Evolutionary conservation across 148 eudicot species (phyloP), one percentile per base, ranked within the genome.

Genomic region (Camellia sinensis): DNA sequence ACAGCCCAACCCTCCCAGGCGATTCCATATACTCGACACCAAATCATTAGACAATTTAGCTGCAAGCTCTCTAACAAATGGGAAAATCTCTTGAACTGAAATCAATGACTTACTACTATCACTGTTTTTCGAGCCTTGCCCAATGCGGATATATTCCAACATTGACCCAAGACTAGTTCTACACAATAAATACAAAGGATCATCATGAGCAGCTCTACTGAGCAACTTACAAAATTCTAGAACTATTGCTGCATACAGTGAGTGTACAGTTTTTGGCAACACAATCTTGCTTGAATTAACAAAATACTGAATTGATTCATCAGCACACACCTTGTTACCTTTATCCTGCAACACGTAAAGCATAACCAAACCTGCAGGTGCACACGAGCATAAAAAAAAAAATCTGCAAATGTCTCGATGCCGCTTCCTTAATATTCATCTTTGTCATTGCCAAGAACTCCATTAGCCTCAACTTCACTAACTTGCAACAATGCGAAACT

Each of bases 141-240:
- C 83, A 73, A 85, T 46, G 59, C 78, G 71, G 43, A 84, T 71
- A 52, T 68, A 70, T 62, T 78, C 85, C 75, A 93, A 73, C 88
- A 93, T 86, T 4, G 88, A 75, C 54, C 91, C 97, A 59, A 95
- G 89, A 67, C 84, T 71, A 76, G 81, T 86, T 66, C 99, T 84
- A 70, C 97, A 95, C 48, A 85, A 73, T 15, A 40, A 46, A 80
- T 91, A 93, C 45, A 91, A 71, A 9, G 68, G 77, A 61, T 90
- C 90, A 73, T 87, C 87, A 45, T 17, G 80, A 0, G 76, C 80
- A 17, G 67, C 76, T 43, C 83, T 59, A 70, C 73, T 79, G 18
- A 95, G 89, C 73, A 92, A 67, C 74, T 79, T 88, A 81, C 99
- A 95, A 69, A 95, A 89, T 77, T 90, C 94, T 84, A 95, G 81